Evolutionary conservation across 2,329 filamentous ascomycete genomes (phyloP).

Genomic region (Fusarium drepaniforme): DNA sequence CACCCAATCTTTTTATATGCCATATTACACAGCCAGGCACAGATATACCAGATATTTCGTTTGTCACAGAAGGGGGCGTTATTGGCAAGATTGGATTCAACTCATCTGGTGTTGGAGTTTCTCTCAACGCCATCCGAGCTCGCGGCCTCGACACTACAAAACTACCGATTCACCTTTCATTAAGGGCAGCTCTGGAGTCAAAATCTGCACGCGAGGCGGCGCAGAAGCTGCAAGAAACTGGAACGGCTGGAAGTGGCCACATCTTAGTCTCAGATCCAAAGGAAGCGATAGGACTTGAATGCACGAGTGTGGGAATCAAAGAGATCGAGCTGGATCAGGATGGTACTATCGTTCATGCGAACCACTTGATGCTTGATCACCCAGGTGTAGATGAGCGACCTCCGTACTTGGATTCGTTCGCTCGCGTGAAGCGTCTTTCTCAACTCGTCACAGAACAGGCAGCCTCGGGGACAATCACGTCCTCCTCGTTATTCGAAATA

Average conservation of each 20-base stretch:
- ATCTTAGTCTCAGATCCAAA: slow-evolving; percentile 29
- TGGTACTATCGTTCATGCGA: slow-evolving; percentile 30
- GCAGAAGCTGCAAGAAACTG: slow-evolving; percentile 2
- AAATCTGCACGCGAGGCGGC: slow-evolving; percentile 19
- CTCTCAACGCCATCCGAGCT: slow-evolving; percentile 72
- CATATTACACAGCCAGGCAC: slow-evolving; percentile 56
- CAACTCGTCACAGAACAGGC: slow-evolving; percentile 8
- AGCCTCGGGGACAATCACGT: not conserved
- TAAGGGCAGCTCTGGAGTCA: slow-evolving; percentile 68
- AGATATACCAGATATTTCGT: slow-evolving; percentile 59
- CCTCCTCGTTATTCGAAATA: slow-evolving; percentile 22
- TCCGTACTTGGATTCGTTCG: slow-evolving; percentile 30
- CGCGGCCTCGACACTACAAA: slow-evolving; percentile 62
- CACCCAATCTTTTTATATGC: slow-evolving; percentile 61
- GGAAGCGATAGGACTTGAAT: slow-evolving; percentile 37
- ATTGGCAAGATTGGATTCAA: slow-evolving; percentile 78
- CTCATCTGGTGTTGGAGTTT: slow-evolving; percentile 66
- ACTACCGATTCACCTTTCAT: slow-evolving; percentile 71
- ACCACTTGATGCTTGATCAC: slow-evolving; percentile 35
- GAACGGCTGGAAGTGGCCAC: slow-evolving; percentile 38
- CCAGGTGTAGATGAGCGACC: slow-evolving; percentile 25
- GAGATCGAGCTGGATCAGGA: slow-evolving; percentile 14
- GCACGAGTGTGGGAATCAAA: slow-evolving; percentile 34
- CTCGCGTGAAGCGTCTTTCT: slow-evolving; percentile 14
- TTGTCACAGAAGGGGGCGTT: slow-evolving; percentile 70